These are phyloP conservation scores for Phytopythium delawarense DNA, from an alignment of 352 stramenopile species.

Conservation along the genomic window DNA sequence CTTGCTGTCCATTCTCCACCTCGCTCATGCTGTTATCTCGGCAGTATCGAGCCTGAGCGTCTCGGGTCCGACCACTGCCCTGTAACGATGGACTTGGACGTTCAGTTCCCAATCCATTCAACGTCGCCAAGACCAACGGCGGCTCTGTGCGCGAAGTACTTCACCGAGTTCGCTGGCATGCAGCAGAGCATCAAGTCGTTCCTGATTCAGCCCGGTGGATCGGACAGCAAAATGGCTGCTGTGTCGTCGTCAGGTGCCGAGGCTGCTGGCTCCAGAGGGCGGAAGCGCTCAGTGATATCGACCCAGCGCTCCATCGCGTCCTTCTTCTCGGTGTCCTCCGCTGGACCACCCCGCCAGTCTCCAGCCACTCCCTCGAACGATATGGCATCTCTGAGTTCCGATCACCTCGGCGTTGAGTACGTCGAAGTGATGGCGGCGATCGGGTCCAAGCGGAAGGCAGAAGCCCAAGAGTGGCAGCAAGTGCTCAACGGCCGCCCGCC, in stretches of 20 bases:
- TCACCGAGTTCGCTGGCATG: conserved; percentile 67
- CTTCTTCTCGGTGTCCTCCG: conserved; percentile 33
- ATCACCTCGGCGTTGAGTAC: neutral
- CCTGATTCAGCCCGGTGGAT: conserved; percentile 9
- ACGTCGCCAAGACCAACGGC: conserved; percentile 20
- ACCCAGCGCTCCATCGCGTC: conserved; percentile 36
- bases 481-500: conserved; percentile 60
- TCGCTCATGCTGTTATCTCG: neutral
- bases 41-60: conserved; percentile 48
- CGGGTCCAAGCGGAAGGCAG: conserved; percentile 30
- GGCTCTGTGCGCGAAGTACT: conserved; percentile 65
- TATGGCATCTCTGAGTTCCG: conserved; percentile 1
- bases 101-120: conserved; percentile 24
- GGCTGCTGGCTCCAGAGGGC: neutral
- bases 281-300: conserved; percentile 1
- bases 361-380: neutral
- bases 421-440: conserved; percentile 10
- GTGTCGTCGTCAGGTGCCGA: neutral
- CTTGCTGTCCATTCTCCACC: neutral
- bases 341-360: conserved; percentile 7
- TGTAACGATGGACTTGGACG: conserved; percentile 40
- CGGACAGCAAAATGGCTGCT: neutral
- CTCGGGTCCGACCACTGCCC: conserved; percentile 79
- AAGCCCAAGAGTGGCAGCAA: conserved; percentile 49
- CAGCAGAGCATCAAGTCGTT: conserved; percentile 68